Evolutionary conservation across 805 yeast genomes (phyloP).

Genomic region (Starmerella lactis-condensi): DNA sequence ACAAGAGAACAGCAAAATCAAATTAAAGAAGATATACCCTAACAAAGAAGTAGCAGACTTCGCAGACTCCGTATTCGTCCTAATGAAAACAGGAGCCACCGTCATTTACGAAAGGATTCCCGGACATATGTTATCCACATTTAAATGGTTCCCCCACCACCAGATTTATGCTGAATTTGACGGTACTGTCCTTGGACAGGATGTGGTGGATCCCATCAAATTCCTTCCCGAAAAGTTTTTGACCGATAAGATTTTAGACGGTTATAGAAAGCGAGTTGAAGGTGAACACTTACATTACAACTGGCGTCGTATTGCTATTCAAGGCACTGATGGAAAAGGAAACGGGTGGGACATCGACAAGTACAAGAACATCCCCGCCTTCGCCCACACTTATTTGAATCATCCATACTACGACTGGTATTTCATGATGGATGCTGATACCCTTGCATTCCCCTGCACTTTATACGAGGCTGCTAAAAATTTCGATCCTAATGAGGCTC

Average conservation of each 20-base stretch:
- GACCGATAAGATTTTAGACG: constrained; percentile 11
- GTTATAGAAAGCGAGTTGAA: constrained; percentile 9
- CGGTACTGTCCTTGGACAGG: constrained; percentile 19
- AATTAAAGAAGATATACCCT: too few species aligned
- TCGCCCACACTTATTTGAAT: constrained; percentile 20
- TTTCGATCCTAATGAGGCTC: constrained; percentile 17
- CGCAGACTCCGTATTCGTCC: constrained; percentile 19
- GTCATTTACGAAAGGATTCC: constrained; percentile 24
- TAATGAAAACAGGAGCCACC: constrained; percentile 24
- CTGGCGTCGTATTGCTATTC: too few species aligned
- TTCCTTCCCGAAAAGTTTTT: constrained; percentile 14
- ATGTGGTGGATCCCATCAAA: constrained; percentile 19
- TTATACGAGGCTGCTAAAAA: constrained; percentile 15
- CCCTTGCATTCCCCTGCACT: constrained; percentile 19
- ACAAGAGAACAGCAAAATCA: too few species aligned
- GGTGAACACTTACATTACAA: constrained; percentile 5
- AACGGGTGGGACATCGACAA: constrained; percentile 24
- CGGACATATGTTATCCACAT: constrained; percentile 22
- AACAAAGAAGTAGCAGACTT: constrained; percentile 19
- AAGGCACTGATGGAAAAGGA: constrained; percentile 8
- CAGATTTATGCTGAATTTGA: constrained; percentile 23
- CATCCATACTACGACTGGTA: constrained; percentile 22
- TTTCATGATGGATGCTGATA: constrained; percentile 23
- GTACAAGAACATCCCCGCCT: constrained; percentile 25
- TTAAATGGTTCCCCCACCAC: constrained; percentile 20